Percentiles rank a stretch among this genome's conserved stretches.
Evolutionary conservation across 2,329 filamentous ascomycete genomes (phyloP).

Genomic region (Alternaria hordeiaustralica): DNA sequence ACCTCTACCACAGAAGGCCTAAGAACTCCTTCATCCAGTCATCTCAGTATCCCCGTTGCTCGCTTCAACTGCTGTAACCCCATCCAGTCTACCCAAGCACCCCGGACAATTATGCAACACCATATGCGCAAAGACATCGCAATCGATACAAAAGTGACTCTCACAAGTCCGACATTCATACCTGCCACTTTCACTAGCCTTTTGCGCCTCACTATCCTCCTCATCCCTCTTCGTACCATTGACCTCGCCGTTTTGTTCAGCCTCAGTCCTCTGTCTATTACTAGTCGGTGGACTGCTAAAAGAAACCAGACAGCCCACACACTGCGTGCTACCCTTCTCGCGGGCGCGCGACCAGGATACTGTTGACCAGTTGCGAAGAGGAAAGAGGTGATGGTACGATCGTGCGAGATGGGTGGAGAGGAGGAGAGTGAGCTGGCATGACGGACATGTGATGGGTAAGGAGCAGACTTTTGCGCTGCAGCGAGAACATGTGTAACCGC

Average conservation of each 20-base stretch:
- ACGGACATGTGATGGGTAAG: slow-evolving; percentile 87
- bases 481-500: slow-evolving; percentile 89
- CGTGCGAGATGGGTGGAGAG: slow-evolving; percentile 71
- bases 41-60: slow-evolving; percentile 40
- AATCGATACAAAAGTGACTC: slow-evolving; percentile 97
- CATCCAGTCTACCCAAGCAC: slow-evolving; percentile 63
- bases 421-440: slow-evolving; percentile 89
- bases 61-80: slow-evolving; percentile 2
- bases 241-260: slow-evolving; percentile 17
- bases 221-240: slow-evolving; percentile 26
- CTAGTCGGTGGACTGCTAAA: slow-evolving; percentile 64
- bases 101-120: slow-evolving; percentile 95
- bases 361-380: slow-evolving; percentile 83
- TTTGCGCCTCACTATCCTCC: slow-evolving; percentile 46
- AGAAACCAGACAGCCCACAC: slow-evolving; percentile 76
- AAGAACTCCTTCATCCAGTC: slow-evolving; percentile 20
- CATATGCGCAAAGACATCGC: slow-evolving; percentile 94
- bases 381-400: slow-evolving; percentile 50
- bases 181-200: slow-evolving; percentile 78
- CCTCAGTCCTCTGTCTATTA: slow-evolving; percentile 12
- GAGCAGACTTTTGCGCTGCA: slow-evolving; percentile 89
- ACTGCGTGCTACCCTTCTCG: slow-evolving; percentile 59
- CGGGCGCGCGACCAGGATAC: slow-evolving; percentile 80
- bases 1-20: background rate
- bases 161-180: slow-evolving; percentile 89